These are phyloP conservation scores for Mucor saturninus DNA, from an alignment of 371 early-diverging fungal species.

Conservation along the genomic window DNA sequence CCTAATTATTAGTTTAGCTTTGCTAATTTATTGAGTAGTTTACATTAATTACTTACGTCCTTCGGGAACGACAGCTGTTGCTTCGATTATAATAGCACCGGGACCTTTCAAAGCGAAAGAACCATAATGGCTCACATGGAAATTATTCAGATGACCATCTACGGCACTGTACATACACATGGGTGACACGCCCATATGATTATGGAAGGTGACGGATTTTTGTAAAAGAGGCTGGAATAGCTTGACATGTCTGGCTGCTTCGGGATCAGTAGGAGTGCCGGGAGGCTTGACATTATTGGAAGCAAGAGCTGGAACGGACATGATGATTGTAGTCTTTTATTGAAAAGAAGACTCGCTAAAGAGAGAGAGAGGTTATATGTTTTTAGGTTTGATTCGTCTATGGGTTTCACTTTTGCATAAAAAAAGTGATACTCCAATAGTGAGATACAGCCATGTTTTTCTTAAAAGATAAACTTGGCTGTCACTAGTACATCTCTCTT, in stretches of 20 bases:
- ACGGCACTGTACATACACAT: slow-evolving; percentile 68
- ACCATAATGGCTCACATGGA: slow-evolving; percentile 74
- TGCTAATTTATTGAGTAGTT: not conserved
- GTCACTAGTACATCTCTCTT: too few relatives aligned
- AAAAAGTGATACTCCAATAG: too few relatives aligned
- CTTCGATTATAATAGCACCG: slow-evolving; percentile 80
- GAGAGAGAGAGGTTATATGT: too few relatives aligned
- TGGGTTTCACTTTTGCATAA: too few relatives aligned
- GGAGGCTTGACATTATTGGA: slow-evolving; percentile 20
- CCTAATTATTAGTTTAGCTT: not conserved
- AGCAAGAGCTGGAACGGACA: slow-evolving; percentile 12
- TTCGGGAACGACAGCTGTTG: slow-evolving; percentile 73
- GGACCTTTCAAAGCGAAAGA: slow-evolving; percentile 77
- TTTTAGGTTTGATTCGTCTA: too few relatives aligned
- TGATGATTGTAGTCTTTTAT: not conserved
- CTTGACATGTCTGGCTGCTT: slow-evolving; percentile 21
- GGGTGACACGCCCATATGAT: slow-evolving; percentile 80
- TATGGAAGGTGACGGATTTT: slow-evolving; percentile 69
- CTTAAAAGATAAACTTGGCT: too few relatives aligned
- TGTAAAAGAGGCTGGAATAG: slow-evolving; percentile 65
- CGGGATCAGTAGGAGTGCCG: slow-evolving; percentile 21
- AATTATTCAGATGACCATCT: slow-evolving; percentile 34
- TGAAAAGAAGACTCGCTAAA: not conserved
- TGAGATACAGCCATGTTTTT: too few relatives aligned
- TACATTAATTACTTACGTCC: slow-evolving; percentile 52